These are phyloP conservation scores for Rubia occidens DNA, from an alignment of 305 asterid species.

Conservation along the genomic window DNA sequence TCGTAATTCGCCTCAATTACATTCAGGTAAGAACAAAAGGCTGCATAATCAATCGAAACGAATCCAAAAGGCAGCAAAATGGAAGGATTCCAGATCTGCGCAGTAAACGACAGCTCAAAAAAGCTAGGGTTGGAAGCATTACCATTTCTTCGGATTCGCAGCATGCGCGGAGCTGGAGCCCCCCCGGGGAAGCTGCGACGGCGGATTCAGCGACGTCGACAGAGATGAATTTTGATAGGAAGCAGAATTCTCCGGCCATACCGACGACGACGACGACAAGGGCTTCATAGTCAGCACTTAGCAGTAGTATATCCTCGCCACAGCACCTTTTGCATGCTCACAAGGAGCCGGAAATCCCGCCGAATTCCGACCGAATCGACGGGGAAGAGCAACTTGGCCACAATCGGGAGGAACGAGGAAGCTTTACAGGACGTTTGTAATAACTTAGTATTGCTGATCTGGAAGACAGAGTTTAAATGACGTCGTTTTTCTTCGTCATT, in stretches of 20 bases:
- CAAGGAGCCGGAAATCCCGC: conserved; percentile 23
- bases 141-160: conserved; percentile 34
- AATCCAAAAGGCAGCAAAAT: conserved; percentile 6
- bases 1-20: conserved; percentile 20
- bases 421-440: not conserved
- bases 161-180: conserved; percentile 24
- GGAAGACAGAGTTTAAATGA: conserved; percentile 5
- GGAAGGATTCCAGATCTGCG: conserved; percentile 23
- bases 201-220: conserved; percentile 26
- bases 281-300: conserved; percentile 45
- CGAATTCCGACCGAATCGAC: conserved; percentile 19
- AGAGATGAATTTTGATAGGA: conserved; percentile 25
- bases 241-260: conserved; percentile 37
- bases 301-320: conserved; percentile 13
- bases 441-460: not conserved
- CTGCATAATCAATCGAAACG: conserved; percentile 16
- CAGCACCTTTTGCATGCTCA: conserved; percentile 20
- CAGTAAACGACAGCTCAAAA: conserved; percentile 12
- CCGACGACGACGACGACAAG: conserved; percentile 36
- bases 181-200: conserved; percentile 20
- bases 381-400: conserved; percentile 26
- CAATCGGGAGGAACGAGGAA: conserved; percentile 10
- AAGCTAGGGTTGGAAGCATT: conserved; percentile 16
- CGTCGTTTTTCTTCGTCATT: too few species aligned
- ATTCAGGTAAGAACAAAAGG: conserved; percentile 13